Conservation (phyloP, 495 filamentous ascomycete species). For the Hypoxylon crocopeplum region DNA sequence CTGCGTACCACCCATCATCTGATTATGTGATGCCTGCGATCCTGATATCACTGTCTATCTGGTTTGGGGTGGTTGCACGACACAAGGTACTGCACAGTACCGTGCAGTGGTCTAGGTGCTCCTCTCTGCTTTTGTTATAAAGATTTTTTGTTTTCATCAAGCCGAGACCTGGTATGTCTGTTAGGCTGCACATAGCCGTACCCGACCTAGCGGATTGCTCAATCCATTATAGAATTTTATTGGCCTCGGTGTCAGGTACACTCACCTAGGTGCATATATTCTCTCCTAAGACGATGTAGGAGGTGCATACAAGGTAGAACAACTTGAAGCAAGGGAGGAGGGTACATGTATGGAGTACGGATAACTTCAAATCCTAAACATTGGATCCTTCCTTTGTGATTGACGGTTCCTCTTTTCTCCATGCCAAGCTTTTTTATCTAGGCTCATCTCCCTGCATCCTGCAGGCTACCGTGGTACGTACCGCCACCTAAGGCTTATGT, state of each 20-base stretch:
- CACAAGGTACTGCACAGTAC: neutral
- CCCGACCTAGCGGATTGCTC: neutral
- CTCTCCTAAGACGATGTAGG: too few relatives aligned
- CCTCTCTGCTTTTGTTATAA: neutral
- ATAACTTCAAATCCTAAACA: too few relatives aligned
- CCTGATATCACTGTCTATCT: neutral
- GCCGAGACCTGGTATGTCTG: neutral
- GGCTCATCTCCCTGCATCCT: conserved; percentile 32
- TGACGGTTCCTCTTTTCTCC: conserved; percentile 8
- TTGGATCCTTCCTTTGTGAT: too few relatives aligned
- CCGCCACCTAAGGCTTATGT: conserved; percentile 14
- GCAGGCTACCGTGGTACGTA: conserved; percentile 35
- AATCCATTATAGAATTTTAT: too few relatives aligned
- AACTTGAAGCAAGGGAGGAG: too few relatives aligned
- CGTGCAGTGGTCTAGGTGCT: neutral
- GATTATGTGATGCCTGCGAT: conserved; percentile 27
- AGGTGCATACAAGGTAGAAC: too few relatives aligned
- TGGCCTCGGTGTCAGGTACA: too few relatives aligned
- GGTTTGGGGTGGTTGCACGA: too few relatives aligned
- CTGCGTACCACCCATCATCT: conserved; percentile 14
- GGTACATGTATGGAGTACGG: too few relatives aligned
- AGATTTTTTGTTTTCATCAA: too few relatives aligned
- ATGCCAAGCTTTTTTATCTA: conserved; percentile 42
- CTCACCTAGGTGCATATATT: too few relatives aligned
- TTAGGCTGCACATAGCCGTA: neutral